Percentiles rank a stretch among this genome's conserved stretches.
These are phyloP conservation scores for Backusella circina DNA, from an alignment of 192 early-diverging fungal species.

Conservation along the genomic window DNA sequence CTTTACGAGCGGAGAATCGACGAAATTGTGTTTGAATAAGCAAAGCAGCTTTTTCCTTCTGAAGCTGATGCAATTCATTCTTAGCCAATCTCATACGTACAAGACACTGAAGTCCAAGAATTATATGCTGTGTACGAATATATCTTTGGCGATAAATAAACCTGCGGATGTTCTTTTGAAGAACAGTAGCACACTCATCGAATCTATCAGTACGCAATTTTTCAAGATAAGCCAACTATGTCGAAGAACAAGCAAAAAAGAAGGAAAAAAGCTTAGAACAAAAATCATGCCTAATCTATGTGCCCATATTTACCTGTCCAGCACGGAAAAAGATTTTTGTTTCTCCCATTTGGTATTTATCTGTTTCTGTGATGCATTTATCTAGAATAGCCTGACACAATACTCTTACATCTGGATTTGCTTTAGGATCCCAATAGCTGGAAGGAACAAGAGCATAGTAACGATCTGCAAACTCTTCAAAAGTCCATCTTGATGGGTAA, in stretches of 20 bases:
- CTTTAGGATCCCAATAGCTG: conserved; percentile 41
- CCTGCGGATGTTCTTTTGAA: conserved; percentile 86
- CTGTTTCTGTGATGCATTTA: conserved; percentile 65
- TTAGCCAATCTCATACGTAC: conserved; percentile 58
- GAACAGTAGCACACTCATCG: conserved; percentile 74
- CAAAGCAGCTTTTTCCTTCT: conserved; percentile 67
- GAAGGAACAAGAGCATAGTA: conserved; percentile 61
- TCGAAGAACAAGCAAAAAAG: background rate
- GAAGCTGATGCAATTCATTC: conserved; percentile 45
- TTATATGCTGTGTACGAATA: conserved; percentile 47
- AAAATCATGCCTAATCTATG: background rate
- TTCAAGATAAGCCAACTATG: conserved; percentile 76
- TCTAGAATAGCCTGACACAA: conserved; percentile 59
- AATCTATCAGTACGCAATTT: conserved; percentile 83
- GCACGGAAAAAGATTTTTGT: conserved; percentile 99
- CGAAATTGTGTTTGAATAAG: conserved; percentile 74
- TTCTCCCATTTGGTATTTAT: conserved; percentile 89
- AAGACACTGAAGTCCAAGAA: conserved; percentile 64
- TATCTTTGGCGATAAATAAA: conserved; percentile 63
- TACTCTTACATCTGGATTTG: conserved; percentile 46
- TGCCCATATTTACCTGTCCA: conserved; percentile 54
- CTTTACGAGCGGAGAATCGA: conserved; percentile 54
- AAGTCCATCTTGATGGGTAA: conserved; percentile 88
- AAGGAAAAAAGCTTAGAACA: background rate
- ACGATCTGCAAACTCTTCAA: conserved; percentile 89